Evolutionary conservation across 23 red algal genomes (phyloP).

Genomic region (Gracilariopsis chorda): DNA sequence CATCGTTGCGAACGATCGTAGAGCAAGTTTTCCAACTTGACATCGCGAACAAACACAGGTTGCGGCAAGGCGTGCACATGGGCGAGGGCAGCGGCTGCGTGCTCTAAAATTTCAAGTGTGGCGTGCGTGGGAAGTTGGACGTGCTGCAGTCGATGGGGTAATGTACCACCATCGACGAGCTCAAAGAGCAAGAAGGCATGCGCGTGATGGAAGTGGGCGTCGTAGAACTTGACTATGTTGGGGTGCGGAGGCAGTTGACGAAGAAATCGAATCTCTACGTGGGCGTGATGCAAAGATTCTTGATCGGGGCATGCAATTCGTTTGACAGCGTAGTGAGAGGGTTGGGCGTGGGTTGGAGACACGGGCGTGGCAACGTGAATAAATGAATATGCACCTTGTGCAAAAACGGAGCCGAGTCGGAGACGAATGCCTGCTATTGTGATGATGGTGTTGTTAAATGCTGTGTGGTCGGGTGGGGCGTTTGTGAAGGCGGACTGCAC

Average conservation of each 20-base stretch:
- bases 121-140: background rate
- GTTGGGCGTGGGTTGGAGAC: background rate
- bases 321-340: conserved; percentile 37
- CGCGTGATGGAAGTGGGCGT: conserved; percentile 8
- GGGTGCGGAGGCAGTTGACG: conserved; percentile 46
- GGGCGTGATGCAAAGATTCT: conserved; percentile 11
- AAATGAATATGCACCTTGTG: conserved; percentile 72
- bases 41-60: conserved; percentile 72
- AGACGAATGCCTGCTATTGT: background rate
- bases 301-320: background rate
- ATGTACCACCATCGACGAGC: conserved; percentile 59
- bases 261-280: conserved; percentile 49
- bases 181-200: conserved; percentile 65
- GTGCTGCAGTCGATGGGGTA: conserved; percentile 45
- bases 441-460: conserved; percentile 21
- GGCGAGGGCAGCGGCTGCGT: conserved; percentile 46
- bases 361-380: conserved; percentile 56
- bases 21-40: conserved; percentile 93
- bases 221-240: conserved; percentile 71
- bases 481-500: conserved; percentile 28
- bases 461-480: conserved; percentile 3
- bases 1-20: conserved; percentile 31
- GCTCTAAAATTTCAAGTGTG: conserved; percentile 17
- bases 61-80: conserved; percentile 70
- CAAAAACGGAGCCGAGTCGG: conserved; percentile 61